These are phyloP conservation scores for Niveomyces coronatus DNA, from an alignment of 2,329 filamentous ascomycete genomes.

Conservation along the genomic window DNA sequence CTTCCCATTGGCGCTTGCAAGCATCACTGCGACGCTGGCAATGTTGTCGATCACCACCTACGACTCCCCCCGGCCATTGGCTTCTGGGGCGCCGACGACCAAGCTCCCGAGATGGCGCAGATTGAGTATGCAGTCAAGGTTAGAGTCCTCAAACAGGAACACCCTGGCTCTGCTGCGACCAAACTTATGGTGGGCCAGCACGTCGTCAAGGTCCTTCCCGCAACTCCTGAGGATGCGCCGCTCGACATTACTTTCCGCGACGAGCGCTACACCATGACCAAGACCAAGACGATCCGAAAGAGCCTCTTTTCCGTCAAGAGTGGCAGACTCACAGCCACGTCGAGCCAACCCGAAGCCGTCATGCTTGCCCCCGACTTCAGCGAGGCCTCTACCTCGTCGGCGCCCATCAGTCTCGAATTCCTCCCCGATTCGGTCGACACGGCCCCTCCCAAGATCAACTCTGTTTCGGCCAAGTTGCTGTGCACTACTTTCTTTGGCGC, in stretches of 20 bases:
- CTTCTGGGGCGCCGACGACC: constrained; percentile 43
- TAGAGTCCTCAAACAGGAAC: constrained; percentile 23
- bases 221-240: constrained; percentile 38
- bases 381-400: constrained; percentile 29
- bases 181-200: constrained; percentile 32
- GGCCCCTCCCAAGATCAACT: constrained; percentile 37
- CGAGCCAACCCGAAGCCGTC: constrained; percentile 36
- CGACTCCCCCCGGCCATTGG: constrained; percentile 43
- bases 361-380: constrained; percentile 41
- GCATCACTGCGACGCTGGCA: constrained; percentile 34
- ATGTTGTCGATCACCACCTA: constrained; percentile 41
- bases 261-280: constrained; percentile 37
- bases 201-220: constrained; percentile 43
- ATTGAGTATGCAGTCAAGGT: constrained; percentile 44
- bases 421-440: constrained; percentile 32
- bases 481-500: constrained; percentile 43
- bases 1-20: constrained; percentile 47
- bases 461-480: constrained; percentile 39
- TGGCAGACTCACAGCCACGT: constrained; percentile 36
- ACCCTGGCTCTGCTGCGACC: constrained; percentile 12
- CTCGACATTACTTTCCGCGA: constrained; percentile 38
- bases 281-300: constrained; percentile 43
- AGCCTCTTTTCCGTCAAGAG: constrained; percentile 41
- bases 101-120: constrained; percentile 43
- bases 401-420: constrained; percentile 37